These are phyloP conservation scores for Tulasnella calospora DNA, from an alignment of 768 basidiomycete species.

Conservation along the genomic window DNA sequence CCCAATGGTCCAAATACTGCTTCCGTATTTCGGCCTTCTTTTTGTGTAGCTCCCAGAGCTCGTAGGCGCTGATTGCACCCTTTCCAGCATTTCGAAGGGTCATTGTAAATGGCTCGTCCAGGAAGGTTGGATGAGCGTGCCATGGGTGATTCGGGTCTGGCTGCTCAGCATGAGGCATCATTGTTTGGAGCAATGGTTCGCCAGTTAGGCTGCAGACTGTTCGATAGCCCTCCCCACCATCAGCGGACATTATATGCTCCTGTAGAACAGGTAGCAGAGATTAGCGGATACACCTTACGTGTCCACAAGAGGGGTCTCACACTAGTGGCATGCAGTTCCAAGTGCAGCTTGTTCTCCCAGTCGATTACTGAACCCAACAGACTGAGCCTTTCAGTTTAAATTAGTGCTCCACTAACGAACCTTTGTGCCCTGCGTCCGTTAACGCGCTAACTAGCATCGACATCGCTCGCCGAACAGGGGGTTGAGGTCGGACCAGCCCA, in stretches of 20 bases:
- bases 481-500: conserved; percentile 54
- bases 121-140: conserved; percentile 20
- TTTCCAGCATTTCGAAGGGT: conserved; percentile 15
- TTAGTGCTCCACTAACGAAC: conserved; percentile 36
- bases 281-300: neutral
- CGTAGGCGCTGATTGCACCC: conserved; percentile 45
- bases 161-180: conserved; percentile 38
- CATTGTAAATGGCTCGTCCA: conserved; percentile 21
- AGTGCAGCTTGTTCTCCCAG: conserved; percentile 57
- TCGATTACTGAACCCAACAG: conserved; percentile 53
- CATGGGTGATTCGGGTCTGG: conserved; percentile 10
- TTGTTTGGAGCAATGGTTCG: conserved; percentile 53
- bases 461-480: conserved; percentile 60
- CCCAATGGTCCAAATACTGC: conserved; percentile 60
- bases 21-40: conserved; percentile 47
- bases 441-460: conserved; percentile 54
- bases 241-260: conserved; percentile 45
- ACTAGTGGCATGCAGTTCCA: conserved; percentile 41
- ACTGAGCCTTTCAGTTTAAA: neutral
- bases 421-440: conserved; percentile 57
- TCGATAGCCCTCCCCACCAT: conserved; percentile 45
- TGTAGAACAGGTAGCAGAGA: neutral
- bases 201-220: conserved; percentile 34
- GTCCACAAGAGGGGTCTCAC: conserved; percentile 37
- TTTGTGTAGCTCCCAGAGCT: conserved; percentile 65